Base-by-base conservation (phyloP, 306 rosid genomes). In the Vigna angularis region DNA sequence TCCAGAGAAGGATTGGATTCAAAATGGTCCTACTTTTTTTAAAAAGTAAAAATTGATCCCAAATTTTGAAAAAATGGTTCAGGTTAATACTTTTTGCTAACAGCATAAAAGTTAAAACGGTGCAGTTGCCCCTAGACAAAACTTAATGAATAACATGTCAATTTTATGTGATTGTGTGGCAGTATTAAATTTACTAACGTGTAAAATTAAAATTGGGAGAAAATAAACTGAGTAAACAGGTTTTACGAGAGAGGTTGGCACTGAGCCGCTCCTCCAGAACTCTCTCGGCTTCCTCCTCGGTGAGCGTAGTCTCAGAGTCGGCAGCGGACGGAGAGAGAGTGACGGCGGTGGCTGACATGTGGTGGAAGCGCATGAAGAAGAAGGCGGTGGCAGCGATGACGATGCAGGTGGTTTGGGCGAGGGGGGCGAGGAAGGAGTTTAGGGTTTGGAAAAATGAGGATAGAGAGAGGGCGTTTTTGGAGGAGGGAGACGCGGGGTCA, bases 371-470 rank as follows among this genome's bases (percentile, higher is more conserved):
- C 81, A 87, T 75, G 77, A 91, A 80, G 88, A 90, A 90, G 75
- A 96, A 83, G 4, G 91, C 93, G 17, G 98, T 83, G 3, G 96
- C 93, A 18, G 94, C 93, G 2, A 91, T 9, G 52, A 88, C 79
- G 85, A 83, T 73, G 91, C 89, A 79, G 62, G 92, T 79, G 69
- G 96, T 85, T 79, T 83, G 83, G 30, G 87, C 40, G 48, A 77
- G 51, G 13, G 90, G 81, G 10, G 92, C 73, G 75, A 81, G 56
- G 28, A 87, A 16, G 48, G 88, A 81, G 78, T 36, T 67, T 64
- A 86, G 88, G 82, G 89, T 76, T 87, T 73, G 65, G 83, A 86
- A 67, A 12, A 83, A 64, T 0, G 83, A 85, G 49, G 89, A 53
- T 1, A 22, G 8, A 14, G 79, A 15, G 17, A 44, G 10, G 12